phyloP scores from a whole-genome alignment of 2,329 filamentous ascomycete genomes.

The Ramularia collo-cygni region DNA sequence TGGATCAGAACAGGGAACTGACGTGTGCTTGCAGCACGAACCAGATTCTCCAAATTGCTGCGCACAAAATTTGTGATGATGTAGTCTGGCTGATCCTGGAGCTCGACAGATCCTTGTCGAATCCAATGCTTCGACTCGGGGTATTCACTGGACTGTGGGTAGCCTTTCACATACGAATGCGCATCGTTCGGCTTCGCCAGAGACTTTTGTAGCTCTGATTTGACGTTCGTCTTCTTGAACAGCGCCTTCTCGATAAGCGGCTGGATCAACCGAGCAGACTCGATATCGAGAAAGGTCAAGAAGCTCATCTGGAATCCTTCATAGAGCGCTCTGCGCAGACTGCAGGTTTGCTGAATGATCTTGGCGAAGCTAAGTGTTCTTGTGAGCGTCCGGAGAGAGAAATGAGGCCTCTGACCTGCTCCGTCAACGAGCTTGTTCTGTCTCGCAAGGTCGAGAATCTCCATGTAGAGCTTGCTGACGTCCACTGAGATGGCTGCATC shows the following conservation, averaged over 20 bases:
- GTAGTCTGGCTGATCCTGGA: slow-evolving; percentile 75
- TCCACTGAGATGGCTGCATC: slow-evolving; percentile 71
- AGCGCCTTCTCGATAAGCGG: slow-evolving; percentile 77
- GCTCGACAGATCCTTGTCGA: slow-evolving; percentile 60
- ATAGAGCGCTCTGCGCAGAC: slow-evolving; percentile 75
- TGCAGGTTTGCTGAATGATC: slow-evolving; percentile 77
- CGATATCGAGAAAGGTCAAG: slow-evolving; percentile 74
- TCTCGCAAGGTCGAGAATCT: slow-evolving; percentile 73
- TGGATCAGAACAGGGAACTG: slow-evolving; percentile 92
- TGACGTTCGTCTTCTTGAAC: slow-evolving; percentile 62
- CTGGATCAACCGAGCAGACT: slow-evolving; percentile 71
- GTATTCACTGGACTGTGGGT: slow-evolving; percentile 1
- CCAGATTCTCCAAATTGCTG: slow-evolving; percentile 87
- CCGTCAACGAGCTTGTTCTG: slow-evolving; percentile 87
- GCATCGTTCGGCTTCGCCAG: slow-evolving; percentile 72
- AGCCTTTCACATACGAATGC: slow-evolving; percentile 61
- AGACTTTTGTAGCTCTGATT: slow-evolving; percentile 68
- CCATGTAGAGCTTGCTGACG: slow-evolving; percentile 79
- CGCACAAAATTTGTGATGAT: slow-evolving; percentile 96
- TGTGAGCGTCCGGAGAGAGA: slow-evolving; percentile 89
- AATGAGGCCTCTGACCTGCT: slow-evolving; percentile 91
- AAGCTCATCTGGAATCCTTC: slow-evolving; percentile 99
- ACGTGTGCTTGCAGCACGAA: slow-evolving; percentile 84
- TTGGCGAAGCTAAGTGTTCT: slow-evolving; percentile 82
- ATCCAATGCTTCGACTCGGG: slow-evolving; percentile 56